A percentile compares a stretch with the other conserved stretches of the same genome.
phyloP scores from a whole-genome alignment of 169 alveolate species.

The Plasmodium knowlesi region DNA sequence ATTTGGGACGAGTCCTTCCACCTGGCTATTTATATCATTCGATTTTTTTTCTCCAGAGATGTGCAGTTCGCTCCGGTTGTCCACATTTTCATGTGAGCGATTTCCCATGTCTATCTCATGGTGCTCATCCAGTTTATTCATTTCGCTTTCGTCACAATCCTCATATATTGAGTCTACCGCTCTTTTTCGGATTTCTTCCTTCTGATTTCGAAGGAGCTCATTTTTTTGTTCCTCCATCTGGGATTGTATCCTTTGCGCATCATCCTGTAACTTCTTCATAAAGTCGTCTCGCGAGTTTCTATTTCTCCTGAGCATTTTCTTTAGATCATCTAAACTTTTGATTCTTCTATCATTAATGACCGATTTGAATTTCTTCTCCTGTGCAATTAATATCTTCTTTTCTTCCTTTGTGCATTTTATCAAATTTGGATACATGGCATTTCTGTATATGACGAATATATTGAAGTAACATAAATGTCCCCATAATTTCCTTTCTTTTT shows the following conservation, averaged over 20 bases:
- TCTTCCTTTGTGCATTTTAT: slow-evolving; percentile 64
- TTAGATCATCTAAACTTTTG: slow-evolving; percentile 32
- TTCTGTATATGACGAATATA: slow-evolving; percentile 35
- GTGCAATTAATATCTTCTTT: slow-evolving; percentile 24
- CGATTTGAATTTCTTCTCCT: slow-evolving; percentile 42
- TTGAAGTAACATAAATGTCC: slow-evolving; percentile 49
- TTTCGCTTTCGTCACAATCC: background rate
- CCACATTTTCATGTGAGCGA: background rate
- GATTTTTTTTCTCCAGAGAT: background rate
- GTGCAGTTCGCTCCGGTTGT: background rate
- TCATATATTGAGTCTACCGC: slow-evolving; percentile 35
- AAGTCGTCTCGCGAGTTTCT: slow-evolving; percentile 16
- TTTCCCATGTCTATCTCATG: background rate
- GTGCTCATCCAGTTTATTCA: background rate
- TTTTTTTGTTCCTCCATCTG: slow-evolving; percentile 29
- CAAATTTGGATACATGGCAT: slow-evolving; percentile 40
- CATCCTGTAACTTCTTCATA: slow-evolving; percentile 16
- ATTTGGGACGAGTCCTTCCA: background rate
- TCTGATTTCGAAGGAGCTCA: slow-evolving; percentile 16
- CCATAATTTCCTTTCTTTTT: slow-evolving; percentile 67
- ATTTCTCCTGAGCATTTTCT: slow-evolving; percentile 24
- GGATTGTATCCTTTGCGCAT: slow-evolving; percentile 53
- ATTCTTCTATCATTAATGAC: slow-evolving; percentile 52
- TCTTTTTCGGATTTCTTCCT: slow-evolving; percentile 25
- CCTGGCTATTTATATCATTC: background rate